Base-by-base conservation (phyloP, 768 basidiomycete species). In the Tubosaeta sp. region DNA sequence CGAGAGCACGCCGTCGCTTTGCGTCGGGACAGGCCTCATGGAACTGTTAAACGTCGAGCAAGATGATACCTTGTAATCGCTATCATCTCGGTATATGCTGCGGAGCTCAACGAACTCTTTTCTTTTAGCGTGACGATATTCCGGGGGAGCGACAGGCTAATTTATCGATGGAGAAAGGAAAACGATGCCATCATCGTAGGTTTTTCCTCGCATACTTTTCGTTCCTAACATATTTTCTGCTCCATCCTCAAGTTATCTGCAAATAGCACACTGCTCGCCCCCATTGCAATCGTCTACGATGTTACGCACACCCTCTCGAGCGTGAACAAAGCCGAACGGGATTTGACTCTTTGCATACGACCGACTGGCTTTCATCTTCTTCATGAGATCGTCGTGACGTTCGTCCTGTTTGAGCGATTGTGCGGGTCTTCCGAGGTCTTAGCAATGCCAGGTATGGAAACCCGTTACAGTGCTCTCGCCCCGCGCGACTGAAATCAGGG, bases 361-460 rank as follows among this genome's bases (percentile, higher is more conserved):
- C 60, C 54, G 10, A 48, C 49, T 10, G 60, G 60, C 10, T 61
- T 62, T 32, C 60, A 58, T 45, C 40, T 62, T 30, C 42, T 62
- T 19, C 47, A 27, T 14, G 57, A 62, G 30, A 38, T 61, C 19
- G 32, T 62, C 27, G 49, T 27, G 9, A 61, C 60, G 2, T 62
- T 59, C 44, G 30, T 53, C 16, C 29, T 59, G 27, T 56, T 52
- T 25, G 52, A 60, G 32, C 55, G 24, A 18, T 31, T 42, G 9
- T 41, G 22, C 21, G 29, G 24, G n/a, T 27, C 14, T 12, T 25
- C 7, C 2, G 16, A 2, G 8, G 18, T 8, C 18, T 4, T 0
- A 9, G 16, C n/a, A 14, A 6, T 13, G 13, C 7, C 32, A 1
- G 36, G 27, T 22, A 49, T 55, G 59, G 60, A 18, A 36, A 44